Percentiles rank a stretch among this genome's conserved stretches.
These are phyloP conservation scores for Phytophthora aleatoria DNA, from an alignment of 352 stramenopile genomes.

Conservation along the genomic window DNA sequence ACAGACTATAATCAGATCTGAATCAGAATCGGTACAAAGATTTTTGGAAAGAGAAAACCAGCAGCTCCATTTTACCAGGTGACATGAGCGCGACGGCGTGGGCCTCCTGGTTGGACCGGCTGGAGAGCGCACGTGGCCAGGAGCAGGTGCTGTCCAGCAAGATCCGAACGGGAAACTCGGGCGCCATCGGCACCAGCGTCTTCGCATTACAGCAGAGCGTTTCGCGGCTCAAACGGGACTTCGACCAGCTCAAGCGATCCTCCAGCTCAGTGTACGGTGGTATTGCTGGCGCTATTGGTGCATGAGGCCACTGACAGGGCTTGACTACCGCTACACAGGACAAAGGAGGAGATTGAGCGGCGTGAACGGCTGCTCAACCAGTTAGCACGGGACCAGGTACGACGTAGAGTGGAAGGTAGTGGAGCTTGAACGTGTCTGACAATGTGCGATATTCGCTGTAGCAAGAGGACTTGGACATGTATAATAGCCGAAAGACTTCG, in stretches of 20 bases:
- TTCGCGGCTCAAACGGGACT: conserved; percentile 81
- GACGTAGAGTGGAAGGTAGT: neutral
- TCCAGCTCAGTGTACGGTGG: conserved; percentile 54
- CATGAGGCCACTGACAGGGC: neutral
- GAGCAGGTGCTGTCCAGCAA: conserved; percentile 69
- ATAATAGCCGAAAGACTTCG: conserved; percentile 64
- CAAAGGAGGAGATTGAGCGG: conserved; percentile 71
- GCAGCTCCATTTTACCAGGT: neutral
- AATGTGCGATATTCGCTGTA: conserved; percentile 19
- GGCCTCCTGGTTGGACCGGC: conserved; percentile 80
- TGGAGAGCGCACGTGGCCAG: conserved; percentile 76
- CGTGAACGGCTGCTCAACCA: conserved; percentile 68
- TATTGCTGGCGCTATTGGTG: neutral
- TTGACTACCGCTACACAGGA: conserved; percentile 36
- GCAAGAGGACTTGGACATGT: conserved; percentile 78
- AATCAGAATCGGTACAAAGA: conserved; percentile 9
- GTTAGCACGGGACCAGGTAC: conserved; percentile 66
- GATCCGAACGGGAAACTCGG: conserved; percentile 65
- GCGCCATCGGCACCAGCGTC: conserved; percentile 75
- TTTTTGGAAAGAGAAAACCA: conserved; percentile 8
- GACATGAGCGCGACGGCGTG: conserved; percentile 74
- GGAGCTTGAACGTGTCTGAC: neutral
- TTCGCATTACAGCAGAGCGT: conserved; percentile 87
- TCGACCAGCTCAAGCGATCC: conserved; percentile 74
- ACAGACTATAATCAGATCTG: neutral